Evolutionary conservation across 495 filamentous ascomycete species (phyloP).

Genomic region (Aspergillus conjunctus): DNA sequence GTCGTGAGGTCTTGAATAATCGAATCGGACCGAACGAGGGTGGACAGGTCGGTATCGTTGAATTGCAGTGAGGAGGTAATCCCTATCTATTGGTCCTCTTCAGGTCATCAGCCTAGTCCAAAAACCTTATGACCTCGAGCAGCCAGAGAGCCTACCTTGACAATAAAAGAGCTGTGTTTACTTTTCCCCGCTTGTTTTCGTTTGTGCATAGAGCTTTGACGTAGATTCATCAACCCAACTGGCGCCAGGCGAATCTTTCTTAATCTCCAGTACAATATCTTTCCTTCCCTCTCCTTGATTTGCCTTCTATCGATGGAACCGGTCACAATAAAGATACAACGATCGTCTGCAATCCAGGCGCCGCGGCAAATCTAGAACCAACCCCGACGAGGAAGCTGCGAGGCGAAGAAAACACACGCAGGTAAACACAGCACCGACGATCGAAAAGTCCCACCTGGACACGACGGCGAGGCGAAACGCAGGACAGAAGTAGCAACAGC

Average conservation of each 20-base stretch:
- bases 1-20: neutral
- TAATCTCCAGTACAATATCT: neutral
- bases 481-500: slow-evolving; percentile 7
- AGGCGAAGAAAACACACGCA: slow-evolving; percentile 8
- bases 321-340: neutral
- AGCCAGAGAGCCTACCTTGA: neutral
- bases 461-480: neutral
- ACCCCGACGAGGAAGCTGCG: neutral
- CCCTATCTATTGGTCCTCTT: neutral
- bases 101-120: neutral
- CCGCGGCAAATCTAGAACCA: neutral
- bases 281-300: neutral
- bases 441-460: neutral
- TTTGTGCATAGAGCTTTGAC: neutral
- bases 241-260: neutral
- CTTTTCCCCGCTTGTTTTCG: slow-evolving; percentile 1
- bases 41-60: neutral
- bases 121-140: neutral
- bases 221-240: slow-evolving; percentile 1
- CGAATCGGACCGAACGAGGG: neutral
- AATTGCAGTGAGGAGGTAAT: neutral
- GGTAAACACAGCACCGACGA: slow-evolving; percentile 6
- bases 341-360: neutral
- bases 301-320: neutral
- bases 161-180: neutral